Evolutionary conservation across 1,284 basidiomycete species (phyloP), one percentile per base, ranked within the genome.

Genomic region (Rhizoctonia solani): DNA sequence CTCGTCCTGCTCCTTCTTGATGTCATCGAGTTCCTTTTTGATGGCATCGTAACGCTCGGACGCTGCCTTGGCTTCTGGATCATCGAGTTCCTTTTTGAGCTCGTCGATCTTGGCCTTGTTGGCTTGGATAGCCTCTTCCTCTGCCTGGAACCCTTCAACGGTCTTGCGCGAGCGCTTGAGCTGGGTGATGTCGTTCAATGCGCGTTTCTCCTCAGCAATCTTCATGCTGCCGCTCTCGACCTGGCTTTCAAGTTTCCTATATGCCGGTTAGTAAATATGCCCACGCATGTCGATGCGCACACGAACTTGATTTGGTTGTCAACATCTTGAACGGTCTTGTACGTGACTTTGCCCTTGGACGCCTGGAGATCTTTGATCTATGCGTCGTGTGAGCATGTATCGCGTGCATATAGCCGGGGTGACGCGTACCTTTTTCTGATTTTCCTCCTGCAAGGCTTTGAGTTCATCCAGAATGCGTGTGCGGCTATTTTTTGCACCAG

Each of bases 161-260:
- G 79, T 77, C 76, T 83, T 88, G 67, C 91, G 87, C 66, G 80
- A 83, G 44, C 92, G 89, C 74, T 84, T 90, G 71, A 83, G 80
- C 54, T 83, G 82, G 70, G 82, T 84, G 73, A 99, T 97, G 74
- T 99, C 96, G 72, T 87, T 84, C 21, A 99, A 83, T 4, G 95
- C 93, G 71, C 93, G 89, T 79, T 98, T 98, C 80, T 99, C 97
- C 67, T 98, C 96, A 41, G 90, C 95, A 66, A 99, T 84, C 77
- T 95, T 98, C 85, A 99, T 84, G 71, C 76, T 86, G 23, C 96
- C 97, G 8, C 92, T 90, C 75, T 98, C 96, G 69, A 99, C 88
- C 76, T 95, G 90, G 73, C 84, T 89, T 70, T 95, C 92, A 73
- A 95, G 82, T 71, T 87, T 82, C 73, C 92, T 95, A 73, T n/a